Percentiles rank a stretch among this genome's conserved stretches.
phyloP scores from a whole-genome alignment of 306 rosid species.

The Sphenostylis stenocarpa region DNA sequence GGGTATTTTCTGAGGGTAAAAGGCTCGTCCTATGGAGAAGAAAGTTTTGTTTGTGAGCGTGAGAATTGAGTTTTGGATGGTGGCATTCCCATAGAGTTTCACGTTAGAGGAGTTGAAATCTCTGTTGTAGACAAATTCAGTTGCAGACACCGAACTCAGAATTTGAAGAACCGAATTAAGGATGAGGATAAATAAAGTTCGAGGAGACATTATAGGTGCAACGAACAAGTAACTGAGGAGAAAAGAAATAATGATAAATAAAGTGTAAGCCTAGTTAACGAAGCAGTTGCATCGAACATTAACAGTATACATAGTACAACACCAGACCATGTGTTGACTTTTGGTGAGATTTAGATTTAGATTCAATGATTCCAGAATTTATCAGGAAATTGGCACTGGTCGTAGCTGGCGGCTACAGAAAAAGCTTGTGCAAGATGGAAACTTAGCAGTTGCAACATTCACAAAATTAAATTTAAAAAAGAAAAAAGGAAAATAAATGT shows the following conservation, averaged over 20 bases:
- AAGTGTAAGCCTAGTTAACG: background rate
- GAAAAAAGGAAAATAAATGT: background rate
- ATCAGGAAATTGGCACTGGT: background rate
- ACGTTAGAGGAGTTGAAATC: constrained; percentile 60
- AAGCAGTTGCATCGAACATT: background rate
- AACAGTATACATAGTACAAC: background rate
- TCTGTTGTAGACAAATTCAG: constrained; percentile 61
- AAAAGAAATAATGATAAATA: no score
- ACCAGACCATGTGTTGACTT: background rate
- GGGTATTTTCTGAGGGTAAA: constrained; percentile 53
- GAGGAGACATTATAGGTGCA: constrained; percentile 37
- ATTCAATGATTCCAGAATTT: background rate
- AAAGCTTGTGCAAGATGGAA: background rate
- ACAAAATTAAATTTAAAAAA: no score
- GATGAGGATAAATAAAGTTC: constrained; percentile 9
- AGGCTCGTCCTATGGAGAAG: constrained; percentile 61
- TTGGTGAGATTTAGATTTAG: background rate
- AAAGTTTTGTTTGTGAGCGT: constrained; percentile 52
- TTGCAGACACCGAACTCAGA: constrained; percentile 36
- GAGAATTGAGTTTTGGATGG: constrained; percentile 48
- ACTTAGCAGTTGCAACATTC: background rate
- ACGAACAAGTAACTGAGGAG: background rate
- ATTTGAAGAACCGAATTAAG: background rate
- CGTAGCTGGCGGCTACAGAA: constrained; percentile 6
- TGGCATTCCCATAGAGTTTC: constrained; percentile 51